Base-by-base conservation (phyloP, 2,329 filamentous ascomycete genomes). In the Arachnomyces sp. region DNA sequence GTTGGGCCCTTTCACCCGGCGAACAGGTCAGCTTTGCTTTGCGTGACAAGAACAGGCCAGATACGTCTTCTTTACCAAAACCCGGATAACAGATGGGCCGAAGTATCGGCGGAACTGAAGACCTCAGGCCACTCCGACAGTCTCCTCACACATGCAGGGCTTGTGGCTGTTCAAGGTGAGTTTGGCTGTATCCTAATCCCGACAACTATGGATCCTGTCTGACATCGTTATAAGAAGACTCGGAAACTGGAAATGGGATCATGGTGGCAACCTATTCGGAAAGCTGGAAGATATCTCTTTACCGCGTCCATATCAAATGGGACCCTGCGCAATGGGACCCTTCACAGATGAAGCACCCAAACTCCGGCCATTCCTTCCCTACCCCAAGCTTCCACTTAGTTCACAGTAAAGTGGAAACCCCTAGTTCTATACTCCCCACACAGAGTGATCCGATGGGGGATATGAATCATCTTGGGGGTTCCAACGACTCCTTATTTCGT, bases 1-100 rank as follows among this genome's bases (percentile, higher is more conserved):
- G 72, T 78, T 31, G 82, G 82, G 2, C 84, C 88, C 3, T 81
- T 76, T 45, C 86, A 94, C 57, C 58, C 61, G 5, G 55, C 77
- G 2, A 71, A 72, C 39, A 87, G 84, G 58, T 82, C 83, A 36
- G 83, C 84, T 1, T 63, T 95, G 32, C 63, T 94, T 9, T 84
- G 81, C 48, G 74, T 94, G 39, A 92, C 84, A 20, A 76, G 80
- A 33, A 79, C 79, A 50, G 86, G 85, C 6, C 65, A 77, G 35
- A 68, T 95, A 40, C 82, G 81, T 52, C 70, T 95, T 53, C 73
- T 89, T 36, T 94, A 82, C 65, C 77, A 84, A 31, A 84, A 89
- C 48, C 79, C 77, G 32, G 86, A 80, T 57, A 75, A 71, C 41
- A 77, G 77, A 50, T 81, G 86, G 64, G 76, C 81, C 44, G 84